Evolutionary conservation across 805 yeast genomes (phyloP).

Genomic region (Dipodascus albidus): DNA sequence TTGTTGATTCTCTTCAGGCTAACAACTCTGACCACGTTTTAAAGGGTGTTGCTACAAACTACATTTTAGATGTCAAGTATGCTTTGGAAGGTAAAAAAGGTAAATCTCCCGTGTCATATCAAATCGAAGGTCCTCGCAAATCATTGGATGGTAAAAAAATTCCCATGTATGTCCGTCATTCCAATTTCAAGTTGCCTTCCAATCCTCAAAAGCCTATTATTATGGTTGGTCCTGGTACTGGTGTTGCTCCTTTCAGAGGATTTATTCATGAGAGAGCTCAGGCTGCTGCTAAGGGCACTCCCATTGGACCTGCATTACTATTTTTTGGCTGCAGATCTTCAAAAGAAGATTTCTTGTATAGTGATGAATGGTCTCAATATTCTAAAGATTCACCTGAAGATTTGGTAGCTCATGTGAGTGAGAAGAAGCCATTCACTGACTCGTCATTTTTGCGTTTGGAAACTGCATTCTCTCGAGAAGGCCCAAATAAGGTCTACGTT

Average conservation of each 20-base stretch:
- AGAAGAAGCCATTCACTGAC: slow-evolving; percentile 10
- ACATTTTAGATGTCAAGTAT: slow-evolving; percentile 60
- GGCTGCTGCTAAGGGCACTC: slow-evolving; percentile 36
- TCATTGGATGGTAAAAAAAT: slow-evolving; percentile 39
- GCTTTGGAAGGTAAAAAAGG: slow-evolving; percentile 37
- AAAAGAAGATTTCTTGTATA: slow-evolving; percentile 73
- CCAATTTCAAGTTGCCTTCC: slow-evolving; percentile 86
- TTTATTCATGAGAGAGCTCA: slow-evolving; percentile 79
- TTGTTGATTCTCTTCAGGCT: slow-evolving; percentile 56
- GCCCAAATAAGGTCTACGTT: slow-evolving; percentile 59
- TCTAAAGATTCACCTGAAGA: slow-evolving; percentile 1
- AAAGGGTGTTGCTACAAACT: slow-evolving; percentile 85
- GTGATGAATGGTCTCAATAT: slow-evolving; percentile 81
- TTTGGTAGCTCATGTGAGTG: slow-evolving; percentile 5
- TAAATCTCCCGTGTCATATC: slow-evolving; percentile 40
- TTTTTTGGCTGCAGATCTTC: slow-evolving; percentile 82
- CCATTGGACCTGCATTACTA: slow-evolving; percentile 60
- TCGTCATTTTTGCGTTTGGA: slow-evolving; percentile 36
- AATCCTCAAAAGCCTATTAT: slow-evolving; percentile 76
- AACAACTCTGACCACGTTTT: slow-evolving; percentile 30
- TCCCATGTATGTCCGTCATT: slow-evolving; percentile 89
- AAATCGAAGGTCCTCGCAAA: slow-evolving; percentile 75
- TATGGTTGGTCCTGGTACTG: slow-evolving; percentile 97
- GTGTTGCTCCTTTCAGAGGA: slow-evolving; percentile 97
- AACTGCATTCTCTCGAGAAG: slow-evolving; percentile 81